Base-by-base conservation (phyloP, 169 alveolate genomes). In the Condylostoma magnum region DNA sequence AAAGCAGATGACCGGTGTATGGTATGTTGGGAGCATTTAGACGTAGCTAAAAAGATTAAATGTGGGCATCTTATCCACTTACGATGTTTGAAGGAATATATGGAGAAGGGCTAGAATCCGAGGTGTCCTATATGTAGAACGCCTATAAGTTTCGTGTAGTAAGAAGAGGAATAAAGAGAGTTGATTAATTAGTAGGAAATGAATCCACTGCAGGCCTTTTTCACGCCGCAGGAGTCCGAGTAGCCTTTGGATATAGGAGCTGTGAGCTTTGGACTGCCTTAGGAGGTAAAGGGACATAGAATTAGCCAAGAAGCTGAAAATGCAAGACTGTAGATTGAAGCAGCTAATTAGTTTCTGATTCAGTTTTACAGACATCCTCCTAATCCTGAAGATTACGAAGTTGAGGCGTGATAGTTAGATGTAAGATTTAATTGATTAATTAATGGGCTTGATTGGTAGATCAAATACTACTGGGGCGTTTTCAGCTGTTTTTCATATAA, bases 1-100 rank as follows among this genome's bases (percentile, higher is more conserved):
- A n/a, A 46, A 20, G 65, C 52, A n/a, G 20, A 50, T 4, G 76
- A 67, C 34, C 31, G 33, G 41, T 67, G 76, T 36, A 67, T 67
- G n/a, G 28, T 67, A 22, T 67, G 76, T 18, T 51, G 28, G 12
- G 76, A 67, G 1, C 30, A 46, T 31, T 27, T 50, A 4, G 22
- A 38, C 4, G 46, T 27, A 10, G 76, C 76, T 8, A 67, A 67
- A 25, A 46, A 50, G 33, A 67, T 67, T 30, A 67, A 67, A n/a
- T 67, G 76, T 67, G 76, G 76, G 33, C 76, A 67, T 43, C n/a
- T 67, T 4, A 48, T 67, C 53, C 76, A 67, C 36, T 67, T 33
- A 6, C 27, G 38, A n/a, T 67, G 76, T 51, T 50, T 67, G 10
- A 18, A 65, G 18, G 53, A 38, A 4, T 67, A 67, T 31, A 33